A percentile compares a stretch with the other conserved stretches of the same genome.
These are phyloP conservation scores for Haemoproteus tartakovskyi DNA, from an alignment of 169 alveolate species.

Conservation along the genomic window DNA sequence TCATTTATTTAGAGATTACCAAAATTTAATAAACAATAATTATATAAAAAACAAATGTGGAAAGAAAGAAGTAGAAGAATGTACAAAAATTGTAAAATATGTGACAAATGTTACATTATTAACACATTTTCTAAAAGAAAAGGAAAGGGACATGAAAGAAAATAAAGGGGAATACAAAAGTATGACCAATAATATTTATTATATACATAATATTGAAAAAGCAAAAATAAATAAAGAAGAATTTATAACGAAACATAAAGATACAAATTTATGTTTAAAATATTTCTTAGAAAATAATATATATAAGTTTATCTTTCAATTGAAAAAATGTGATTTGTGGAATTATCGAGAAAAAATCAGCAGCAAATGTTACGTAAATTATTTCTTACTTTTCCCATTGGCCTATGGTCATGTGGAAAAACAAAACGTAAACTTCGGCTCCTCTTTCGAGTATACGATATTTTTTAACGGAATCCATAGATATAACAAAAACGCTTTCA, in stretches of 20 bases:
- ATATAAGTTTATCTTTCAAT: slow-evolving; percentile 11
- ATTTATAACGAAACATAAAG: not conserved
- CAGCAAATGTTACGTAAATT: slow-evolving; percentile 4
- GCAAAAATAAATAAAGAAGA: slow-evolving; percentile 27
- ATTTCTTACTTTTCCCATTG: slow-evolving; percentile 14
- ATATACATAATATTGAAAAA: slow-evolving; percentile 43
- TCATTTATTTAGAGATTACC: slow-evolving; percentile 11
- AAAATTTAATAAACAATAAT: slow-evolving; percentile 3
- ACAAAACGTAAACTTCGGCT: not conserved
- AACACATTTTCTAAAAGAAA: slow-evolving; percentile 12
- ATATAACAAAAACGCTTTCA: slow-evolving; percentile 11
- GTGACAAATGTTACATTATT: not conserved
- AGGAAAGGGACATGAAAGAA: too few species aligned
- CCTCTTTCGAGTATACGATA: not conserved
- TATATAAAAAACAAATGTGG: slow-evolving; percentile 3
- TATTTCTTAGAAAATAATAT: slow-evolving; percentile 2
- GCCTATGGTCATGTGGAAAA: not conserved
- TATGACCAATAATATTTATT: slow-evolving; percentile 8
- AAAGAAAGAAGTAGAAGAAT: slow-evolving; percentile 14
- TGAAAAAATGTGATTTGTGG: slow-evolving; percentile 49
- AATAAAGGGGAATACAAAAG: not conserved
- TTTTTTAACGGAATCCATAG: slow-evolving; percentile 8
- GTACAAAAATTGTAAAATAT: slow-evolving; percentile 6
- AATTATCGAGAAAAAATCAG: slow-evolving; percentile 31
- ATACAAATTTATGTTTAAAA: slow-evolving; percentile 2